These are phyloP conservation scores for Oryza glumipatula DNA, from an alignment of 176 grass and related monocot genomes.

Conservation along the genomic window DNA sequence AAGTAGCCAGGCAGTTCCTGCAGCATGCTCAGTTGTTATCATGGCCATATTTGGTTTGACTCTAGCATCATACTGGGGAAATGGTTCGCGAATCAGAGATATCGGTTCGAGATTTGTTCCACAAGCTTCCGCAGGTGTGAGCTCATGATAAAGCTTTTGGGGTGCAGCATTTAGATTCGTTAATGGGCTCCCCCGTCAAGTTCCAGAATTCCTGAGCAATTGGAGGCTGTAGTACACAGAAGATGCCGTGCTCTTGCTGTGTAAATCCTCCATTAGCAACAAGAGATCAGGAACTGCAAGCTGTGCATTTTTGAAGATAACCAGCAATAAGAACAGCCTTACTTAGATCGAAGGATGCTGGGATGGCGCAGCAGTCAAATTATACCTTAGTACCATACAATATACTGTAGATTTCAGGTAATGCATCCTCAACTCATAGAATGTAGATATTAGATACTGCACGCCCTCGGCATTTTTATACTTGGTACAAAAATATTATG, in stretches of 20 bases:
- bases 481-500: not conserved
- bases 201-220: not conserved
- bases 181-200: not conserved
- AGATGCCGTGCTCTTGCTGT: not conserved
- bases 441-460: conserved; percentile 39
- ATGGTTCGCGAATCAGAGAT: conserved; percentile 66
- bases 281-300: not conserved
- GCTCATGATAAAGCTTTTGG: conserved; percentile 14
- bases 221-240: not conserved
- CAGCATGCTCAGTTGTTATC: conserved; percentile 84
- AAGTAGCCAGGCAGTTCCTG: conserved; percentile 85
- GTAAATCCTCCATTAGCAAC: not conserved
- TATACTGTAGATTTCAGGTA: conserved; percentile 8
- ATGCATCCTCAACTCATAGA: not conserved
- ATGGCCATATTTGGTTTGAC: conserved; percentile 94
- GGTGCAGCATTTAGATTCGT: not conserved
- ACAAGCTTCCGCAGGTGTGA: conserved; percentile 17
- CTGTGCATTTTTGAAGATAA: not conserved
- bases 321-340: conserved; percentile 6
- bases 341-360: not conserved
- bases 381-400: not conserved
- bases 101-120: conserved; percentile 14
- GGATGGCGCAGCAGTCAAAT: not conserved
- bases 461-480: conserved; percentile 1
- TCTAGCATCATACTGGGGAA: conserved; percentile 87